These are phyloP conservation scores for Artemisia annua DNA, from an alignment of 129 eudicot species.

Conservation along the genomic window DNA sequence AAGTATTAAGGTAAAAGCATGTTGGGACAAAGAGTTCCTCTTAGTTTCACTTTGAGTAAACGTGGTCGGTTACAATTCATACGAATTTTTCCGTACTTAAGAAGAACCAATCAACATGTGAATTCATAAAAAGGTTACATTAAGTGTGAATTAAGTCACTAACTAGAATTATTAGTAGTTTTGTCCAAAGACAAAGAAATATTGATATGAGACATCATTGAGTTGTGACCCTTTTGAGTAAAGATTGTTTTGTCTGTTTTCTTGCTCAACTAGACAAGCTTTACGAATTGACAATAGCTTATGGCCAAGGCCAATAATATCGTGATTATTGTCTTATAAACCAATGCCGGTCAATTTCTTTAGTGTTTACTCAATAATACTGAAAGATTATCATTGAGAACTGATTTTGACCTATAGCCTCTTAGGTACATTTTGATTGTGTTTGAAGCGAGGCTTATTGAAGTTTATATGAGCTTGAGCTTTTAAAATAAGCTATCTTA, in stretches of 20 bases:
- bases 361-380: background rate
- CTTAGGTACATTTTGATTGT: too few species aligned
- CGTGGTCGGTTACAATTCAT: conserved; percentile 20
- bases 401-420: too few species aligned
- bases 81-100: conserved; percentile 9
- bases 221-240: conserved; percentile 27
- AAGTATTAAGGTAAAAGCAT: conserved; percentile 12
- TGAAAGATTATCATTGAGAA: too few species aligned
- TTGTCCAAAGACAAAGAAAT: conserved; percentile 4
- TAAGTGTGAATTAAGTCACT: conserved; percentile 33
- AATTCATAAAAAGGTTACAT: conserved; percentile 27
- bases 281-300: conserved; percentile 15
- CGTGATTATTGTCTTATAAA: background rate
- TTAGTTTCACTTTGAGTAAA: background rate
- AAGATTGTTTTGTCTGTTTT: conserved; percentile 20
- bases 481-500: too few species aligned
- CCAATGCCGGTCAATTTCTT: too few species aligned
- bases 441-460: too few species aligned
- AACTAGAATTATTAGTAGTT: conserved; percentile 29
- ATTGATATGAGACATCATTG: conserved; percentile 12
- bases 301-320: conserved; percentile 24
- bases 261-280: conserved; percentile 20
- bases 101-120: conserved; percentile 20
- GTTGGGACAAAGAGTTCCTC: background rate
- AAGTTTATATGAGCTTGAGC: too few species aligned